Conservation (phyloP, 495 filamentous ascomycete genomes). For the Apodospora peruviana region DNA sequence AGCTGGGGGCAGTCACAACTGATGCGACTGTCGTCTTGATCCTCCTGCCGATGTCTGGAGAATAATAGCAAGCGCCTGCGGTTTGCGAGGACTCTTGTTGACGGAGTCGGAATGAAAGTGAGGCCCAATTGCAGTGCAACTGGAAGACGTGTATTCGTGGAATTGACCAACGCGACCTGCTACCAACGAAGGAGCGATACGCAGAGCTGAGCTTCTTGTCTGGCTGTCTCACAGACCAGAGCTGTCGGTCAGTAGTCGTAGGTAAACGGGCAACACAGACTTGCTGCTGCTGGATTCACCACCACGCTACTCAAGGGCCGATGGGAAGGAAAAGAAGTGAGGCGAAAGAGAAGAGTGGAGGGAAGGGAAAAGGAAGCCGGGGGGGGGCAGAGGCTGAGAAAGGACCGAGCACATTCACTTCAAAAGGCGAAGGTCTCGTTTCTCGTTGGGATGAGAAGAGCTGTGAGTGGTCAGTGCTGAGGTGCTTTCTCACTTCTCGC, state of each 20-base stretch:
- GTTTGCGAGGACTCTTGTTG: not conserved
- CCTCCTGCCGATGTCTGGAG: not conserved
- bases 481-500: no score
- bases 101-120: conserved; percentile 1
- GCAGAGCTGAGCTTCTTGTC: not conserved
- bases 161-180: no score
- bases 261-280: conserved; percentile 10
- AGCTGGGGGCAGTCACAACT: not conserved
- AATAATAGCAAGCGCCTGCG: conserved; percentile 8
- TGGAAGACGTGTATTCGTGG: not conserved
- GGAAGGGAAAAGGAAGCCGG: conserved; percentile 7
- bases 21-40: not conserved
- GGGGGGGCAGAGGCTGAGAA: conserved; percentile 13
- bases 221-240: not conserved
- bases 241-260: not conserved
- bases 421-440: no score
- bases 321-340: conserved; percentile 8
- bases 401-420: no score
- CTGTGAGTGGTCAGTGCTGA: no score
- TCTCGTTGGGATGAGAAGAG: no score
- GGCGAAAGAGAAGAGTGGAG: conserved; percentile 3
- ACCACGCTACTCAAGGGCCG: conserved; percentile 10
- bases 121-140: conserved; percentile 2
- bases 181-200: not conserved
- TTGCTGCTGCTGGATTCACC: conserved; percentile 13